Percentiles rank a stretch among this genome's conserved stretches.
phyloP scores from a whole-genome alignment of 805 yeast genomes.

The Ogataea methylovora region DNA sequence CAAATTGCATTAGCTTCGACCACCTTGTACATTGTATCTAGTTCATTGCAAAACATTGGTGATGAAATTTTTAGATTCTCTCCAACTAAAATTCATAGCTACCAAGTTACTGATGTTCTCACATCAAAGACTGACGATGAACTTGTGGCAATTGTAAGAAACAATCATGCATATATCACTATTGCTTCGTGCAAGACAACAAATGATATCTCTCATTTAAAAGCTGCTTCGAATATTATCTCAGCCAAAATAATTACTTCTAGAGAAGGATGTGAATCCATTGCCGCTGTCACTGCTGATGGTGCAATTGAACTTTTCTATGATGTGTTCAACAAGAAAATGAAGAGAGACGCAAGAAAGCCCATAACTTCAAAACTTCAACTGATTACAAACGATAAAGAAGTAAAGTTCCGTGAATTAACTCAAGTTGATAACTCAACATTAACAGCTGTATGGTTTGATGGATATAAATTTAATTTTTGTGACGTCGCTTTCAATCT shows the following conservation, averaged over 20 bases:
- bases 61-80: conserved; percentile 25
- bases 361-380: conserved; percentile 5
- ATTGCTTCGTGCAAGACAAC: conserved; percentile 24
- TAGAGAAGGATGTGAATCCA: conserved; percentile 8
- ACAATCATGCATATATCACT: conserved; percentile 23
- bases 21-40: conserved; percentile 22
- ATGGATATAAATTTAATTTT: conserved; percentile 16
- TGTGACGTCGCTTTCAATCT: no score
- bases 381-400: conserved; percentile 9
- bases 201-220: conserved; percentile 23
- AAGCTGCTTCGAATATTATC: conserved; percentile 14
- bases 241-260: neutral
- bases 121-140: conserved; percentile 26
- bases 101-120: conserved; percentile 26
- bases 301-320: conserved; percentile 27
- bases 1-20: conserved; percentile 20
- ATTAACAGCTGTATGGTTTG: conserved; percentile 19
- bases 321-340: conserved; percentile 18
- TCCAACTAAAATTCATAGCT: conserved; percentile 24
- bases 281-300: conserved; percentile 24
- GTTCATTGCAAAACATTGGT: neutral
- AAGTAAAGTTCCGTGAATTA: no score
- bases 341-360: conserved; percentile 8
- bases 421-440: conserved; percentile 3
- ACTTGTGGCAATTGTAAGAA: conserved; percentile 27